These are phyloP conservation scores for Annona cherimola DNA, from an alignment of 164 flowering plant species.

Conservation along the genomic window DNA sequence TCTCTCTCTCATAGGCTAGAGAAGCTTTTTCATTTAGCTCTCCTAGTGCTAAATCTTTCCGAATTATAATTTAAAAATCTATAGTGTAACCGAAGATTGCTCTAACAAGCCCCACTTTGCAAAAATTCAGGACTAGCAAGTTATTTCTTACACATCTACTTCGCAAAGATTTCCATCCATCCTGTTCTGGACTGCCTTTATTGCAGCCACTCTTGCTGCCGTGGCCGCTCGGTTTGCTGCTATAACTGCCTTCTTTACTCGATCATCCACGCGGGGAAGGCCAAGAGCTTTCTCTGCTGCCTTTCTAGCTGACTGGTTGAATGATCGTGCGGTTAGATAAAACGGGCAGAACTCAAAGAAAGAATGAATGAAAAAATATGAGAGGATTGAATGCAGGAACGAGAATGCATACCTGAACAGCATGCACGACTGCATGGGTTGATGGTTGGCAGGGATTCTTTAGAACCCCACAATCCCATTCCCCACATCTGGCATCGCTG, in stretches of 20 bases:
- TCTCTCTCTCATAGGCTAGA: conserved; percentile 1
- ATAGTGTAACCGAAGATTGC: neutral
- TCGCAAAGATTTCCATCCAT: conserved; percentile 77
- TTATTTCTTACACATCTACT: conserved; percentile 23
- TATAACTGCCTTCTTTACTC: conserved; percentile 65
- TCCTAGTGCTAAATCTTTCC: neutral
- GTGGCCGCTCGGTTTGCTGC: conserved; percentile 92
- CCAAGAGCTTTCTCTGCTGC: conserved; percentile 67
- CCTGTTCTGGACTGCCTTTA: conserved; percentile 87
- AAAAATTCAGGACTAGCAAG: neutral
- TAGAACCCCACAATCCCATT: conserved; percentile 76
- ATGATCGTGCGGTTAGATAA: neutral
- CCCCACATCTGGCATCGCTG: conserved; percentile 71
- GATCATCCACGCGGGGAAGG: conserved; percentile 64
- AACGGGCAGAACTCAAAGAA: neutral
- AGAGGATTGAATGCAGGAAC: neutral
- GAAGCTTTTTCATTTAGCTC: conserved; percentile 38
- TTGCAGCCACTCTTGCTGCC: conserved; percentile 92
- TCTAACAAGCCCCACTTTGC: neutral
- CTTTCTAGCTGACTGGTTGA: conserved; percentile 69
- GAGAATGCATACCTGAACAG: conserved; percentile 59
- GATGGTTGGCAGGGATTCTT: conserved; percentile 43
- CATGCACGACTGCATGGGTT: conserved; percentile 51
- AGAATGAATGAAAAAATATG: neutral
- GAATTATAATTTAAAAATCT: conserved; percentile 1